Evolutionary conservation across 345 rosid genomes (phyloP).

Genomic region (Luvunga scandens): DNA sequence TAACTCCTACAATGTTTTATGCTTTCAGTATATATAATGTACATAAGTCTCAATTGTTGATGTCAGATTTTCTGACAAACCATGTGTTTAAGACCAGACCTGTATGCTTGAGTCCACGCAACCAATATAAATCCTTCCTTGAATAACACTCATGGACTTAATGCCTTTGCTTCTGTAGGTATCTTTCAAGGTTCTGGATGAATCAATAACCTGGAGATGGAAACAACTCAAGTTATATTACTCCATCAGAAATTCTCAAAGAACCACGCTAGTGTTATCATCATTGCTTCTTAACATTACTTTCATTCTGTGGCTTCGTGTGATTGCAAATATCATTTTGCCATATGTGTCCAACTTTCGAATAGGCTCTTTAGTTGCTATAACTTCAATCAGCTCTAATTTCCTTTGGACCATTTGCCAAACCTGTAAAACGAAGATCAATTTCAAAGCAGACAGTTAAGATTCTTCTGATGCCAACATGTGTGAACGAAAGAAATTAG

Average conservation of each 20-base stretch:
- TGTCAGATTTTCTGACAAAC: neutral
- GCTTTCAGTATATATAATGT: no score
- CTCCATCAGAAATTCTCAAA: neutral
- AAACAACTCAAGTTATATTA: neutral
- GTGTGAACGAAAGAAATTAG: neutral
- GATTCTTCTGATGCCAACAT: neutral
- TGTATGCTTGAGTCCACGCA: constrained; percentile 86
- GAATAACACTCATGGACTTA: constrained; percentile 56
- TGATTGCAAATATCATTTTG: constrained; percentile 43
- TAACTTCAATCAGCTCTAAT: constrained; percentile 66
- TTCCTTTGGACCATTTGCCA: constrained; percentile 72
- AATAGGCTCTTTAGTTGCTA: constrained; percentile 59
- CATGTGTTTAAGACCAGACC: constrained; percentile 34
- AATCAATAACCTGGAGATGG: constrained; percentile 58
- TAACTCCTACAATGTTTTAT: constrained; percentile 49
- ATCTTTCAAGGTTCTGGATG: constrained; percentile 49
- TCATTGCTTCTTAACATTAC: constrained; percentile 24
- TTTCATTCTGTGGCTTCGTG: constrained; percentile 64
- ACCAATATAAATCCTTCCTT: constrained; percentile 74
- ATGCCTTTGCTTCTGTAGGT: constrained; percentile 57
- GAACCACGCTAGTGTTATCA: neutral
- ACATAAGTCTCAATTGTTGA: neutral
- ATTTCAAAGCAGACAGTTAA: neutral
- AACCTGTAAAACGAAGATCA: constrained; percentile 37
- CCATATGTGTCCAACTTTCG: constrained; percentile 55